These are phyloP conservation scores for Aphanomyces euteiches DNA, from an alignment of 352 stramenopile species.

Conservation along the genomic window DNA sequence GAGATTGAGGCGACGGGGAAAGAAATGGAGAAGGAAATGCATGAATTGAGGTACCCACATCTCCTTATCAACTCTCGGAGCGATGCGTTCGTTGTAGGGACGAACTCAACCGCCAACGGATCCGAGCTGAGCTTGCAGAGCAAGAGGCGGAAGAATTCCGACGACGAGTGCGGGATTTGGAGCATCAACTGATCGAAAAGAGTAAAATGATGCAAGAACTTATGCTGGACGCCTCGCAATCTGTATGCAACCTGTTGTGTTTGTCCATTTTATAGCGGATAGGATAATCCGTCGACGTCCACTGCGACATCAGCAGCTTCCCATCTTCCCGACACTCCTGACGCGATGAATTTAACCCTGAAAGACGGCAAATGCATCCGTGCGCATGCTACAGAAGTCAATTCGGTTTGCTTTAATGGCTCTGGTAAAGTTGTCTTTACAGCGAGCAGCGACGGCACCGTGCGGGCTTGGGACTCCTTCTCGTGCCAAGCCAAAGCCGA, in stretches of 20 bases:
- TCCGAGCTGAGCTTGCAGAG: slow-evolving; percentile 53
- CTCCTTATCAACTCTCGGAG: background rate
- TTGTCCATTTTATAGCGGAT: too few species aligned
- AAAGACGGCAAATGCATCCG: slow-evolving; percentile 55
- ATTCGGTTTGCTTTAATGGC: slow-evolving; percentile 80
- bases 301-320: slow-evolving; percentile 24
- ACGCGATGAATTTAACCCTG: background rate
- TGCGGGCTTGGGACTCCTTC: slow-evolving; percentile 68
- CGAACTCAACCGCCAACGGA: slow-evolving; percentile 55
- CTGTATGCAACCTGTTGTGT: too few species aligned
- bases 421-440: slow-evolving; percentile 80
- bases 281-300: background rate
- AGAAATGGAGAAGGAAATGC: slow-evolving; percentile 63
- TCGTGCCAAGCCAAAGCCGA: slow-evolving; percentile 55
- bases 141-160: slow-evolving; percentile 41
- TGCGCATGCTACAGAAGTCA: slow-evolving; percentile 77
- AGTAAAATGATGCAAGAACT: slow-evolving; percentile 61
- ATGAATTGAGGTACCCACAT: slow-evolving; percentile 54
- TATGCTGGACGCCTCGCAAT: slow-evolving; percentile 31
- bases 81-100: slow-evolving; percentile 34
- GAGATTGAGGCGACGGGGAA: slow-evolving; percentile 30
- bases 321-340: slow-evolving; percentile 32
- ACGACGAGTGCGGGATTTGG: slow-evolving; percentile 42
- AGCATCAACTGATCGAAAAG: slow-evolving; percentile 57
- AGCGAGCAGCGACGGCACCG: slow-evolving; percentile 75